These are phyloP conservation scores for Sabuloglossum arenarium DNA, from an alignment of 495 filamentous ascomycete genomes.

Conservation along the genomic window DNA sequence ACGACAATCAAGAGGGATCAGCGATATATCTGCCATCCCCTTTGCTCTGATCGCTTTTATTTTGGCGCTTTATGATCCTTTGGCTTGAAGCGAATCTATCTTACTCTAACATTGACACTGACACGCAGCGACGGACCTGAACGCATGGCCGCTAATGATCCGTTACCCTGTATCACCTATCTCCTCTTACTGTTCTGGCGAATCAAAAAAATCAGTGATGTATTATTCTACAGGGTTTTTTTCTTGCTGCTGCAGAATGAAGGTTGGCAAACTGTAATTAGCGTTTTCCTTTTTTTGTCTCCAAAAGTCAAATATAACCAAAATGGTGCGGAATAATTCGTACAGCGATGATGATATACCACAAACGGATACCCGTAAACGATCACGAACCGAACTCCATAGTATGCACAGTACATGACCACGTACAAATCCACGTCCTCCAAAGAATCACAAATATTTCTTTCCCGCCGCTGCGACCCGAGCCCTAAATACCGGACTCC, in stretches of 20 bases:
- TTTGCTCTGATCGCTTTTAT: background rate
- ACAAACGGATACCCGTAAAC: too few species aligned
- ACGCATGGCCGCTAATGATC: background rate
- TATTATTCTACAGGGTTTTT: background rate
- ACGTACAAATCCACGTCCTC: too few species aligned
- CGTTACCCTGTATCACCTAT: background rate
- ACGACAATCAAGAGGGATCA: background rate
- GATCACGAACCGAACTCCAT: too few species aligned
- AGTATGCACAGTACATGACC: too few species aligned
- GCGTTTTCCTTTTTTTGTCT: background rate
- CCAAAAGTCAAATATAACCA: too few species aligned
- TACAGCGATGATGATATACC: too few species aligned
- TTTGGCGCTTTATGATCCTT: background rate
- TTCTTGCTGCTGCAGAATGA: background rate
- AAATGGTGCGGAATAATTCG: too few species aligned
- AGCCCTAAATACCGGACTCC: constrained; percentile 62
- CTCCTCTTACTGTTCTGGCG: background rate
- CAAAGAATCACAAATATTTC: constrained; percentile 59
- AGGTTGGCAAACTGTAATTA: too few species aligned
- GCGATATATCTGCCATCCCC: background rate
- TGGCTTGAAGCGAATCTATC: background rate
- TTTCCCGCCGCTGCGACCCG: constrained; percentile 71
- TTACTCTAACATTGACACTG: background rate
- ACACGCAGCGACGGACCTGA: background rate
- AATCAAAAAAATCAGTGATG: too few species aligned